phyloP scores from a whole-genome alignment of 1,139 yeast species.

The Lodderomyces elongisporus region DNA sequence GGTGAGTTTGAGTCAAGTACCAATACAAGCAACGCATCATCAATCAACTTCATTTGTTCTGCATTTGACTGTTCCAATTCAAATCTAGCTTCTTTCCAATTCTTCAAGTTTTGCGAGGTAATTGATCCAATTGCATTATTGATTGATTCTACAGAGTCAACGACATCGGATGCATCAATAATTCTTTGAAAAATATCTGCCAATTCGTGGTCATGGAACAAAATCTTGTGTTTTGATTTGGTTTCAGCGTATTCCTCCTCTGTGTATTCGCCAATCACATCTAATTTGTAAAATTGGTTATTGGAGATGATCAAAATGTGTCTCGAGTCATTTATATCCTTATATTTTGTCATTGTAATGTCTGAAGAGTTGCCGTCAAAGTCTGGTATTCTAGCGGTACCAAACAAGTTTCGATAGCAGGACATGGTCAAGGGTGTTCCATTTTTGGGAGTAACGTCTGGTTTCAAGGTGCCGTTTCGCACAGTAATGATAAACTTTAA shows the following conservation, averaged over 20 bases:
- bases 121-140: constrained; percentile 62
- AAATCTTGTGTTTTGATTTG: constrained; percentile 23
- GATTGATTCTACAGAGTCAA: constrained; percentile 37
- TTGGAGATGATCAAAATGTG: constrained; percentile 57
- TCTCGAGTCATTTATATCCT: constrained; percentile 25
- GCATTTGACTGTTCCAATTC: constrained; percentile 45
- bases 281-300: constrained; percentile 59
- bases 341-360: constrained; percentile 26
- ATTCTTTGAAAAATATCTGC: constrained; percentile 47
- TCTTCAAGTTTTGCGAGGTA: constrained; percentile 60
- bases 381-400: constrained; percentile 61
- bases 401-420: constrained; percentile 62
- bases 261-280: constrained; percentile 43
- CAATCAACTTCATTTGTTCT: constrained; percentile 45
- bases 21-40: constrained; percentile 61
- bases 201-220: constrained; percentile 55
- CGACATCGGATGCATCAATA: constrained; percentile 37
- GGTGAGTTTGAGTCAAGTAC: constrained; percentile 62
- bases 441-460: constrained; percentile 52
- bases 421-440: constrained; percentile 58
- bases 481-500: constrained; percentile 60
- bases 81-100: constrained; percentile 58
- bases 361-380: constrained; percentile 19
- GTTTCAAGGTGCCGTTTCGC: constrained; percentile 47
- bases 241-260: constrained; percentile 28